These are phyloP conservation scores for Cyberlindnera euphorbiae DNA, from an alignment of 805 yeast species.

Conservation along the genomic window DNA sequence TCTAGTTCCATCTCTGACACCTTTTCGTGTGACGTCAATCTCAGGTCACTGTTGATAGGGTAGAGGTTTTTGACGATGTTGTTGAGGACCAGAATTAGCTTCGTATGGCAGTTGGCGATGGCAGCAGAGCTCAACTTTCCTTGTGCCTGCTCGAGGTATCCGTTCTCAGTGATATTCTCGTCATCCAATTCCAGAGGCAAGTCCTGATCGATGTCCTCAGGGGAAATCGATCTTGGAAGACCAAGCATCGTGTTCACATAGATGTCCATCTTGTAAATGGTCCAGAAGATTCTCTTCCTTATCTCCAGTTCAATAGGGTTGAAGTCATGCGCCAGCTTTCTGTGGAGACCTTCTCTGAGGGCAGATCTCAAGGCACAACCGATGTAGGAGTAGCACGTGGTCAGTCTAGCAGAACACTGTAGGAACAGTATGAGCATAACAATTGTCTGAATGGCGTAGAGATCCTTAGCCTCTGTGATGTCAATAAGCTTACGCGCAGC, in stretches of 20 bases:
- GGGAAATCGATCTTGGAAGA: constrained; percentile 69
- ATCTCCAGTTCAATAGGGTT: constrained; percentile 81
- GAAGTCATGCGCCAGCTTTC: constrained; percentile 50
- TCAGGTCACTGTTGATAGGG: constrained; percentile 47
- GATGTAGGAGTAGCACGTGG: constrained; percentile 84
- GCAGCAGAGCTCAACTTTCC: constrained; percentile 64
- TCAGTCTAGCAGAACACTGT: constrained; percentile 82
- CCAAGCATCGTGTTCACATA: constrained; percentile 86
- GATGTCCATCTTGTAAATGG: constrained; percentile 85
- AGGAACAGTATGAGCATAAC: constrained; percentile 82
- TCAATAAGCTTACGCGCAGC: constrained; percentile 79
- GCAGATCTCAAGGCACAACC: constrained; percentile 86
- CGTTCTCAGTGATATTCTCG: constrained; percentile 71
- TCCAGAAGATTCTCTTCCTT: constrained; percentile 81
- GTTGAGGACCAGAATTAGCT: constrained; percentile 61
- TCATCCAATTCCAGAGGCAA: constrained; percentile 83
- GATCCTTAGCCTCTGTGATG: constrained; percentile 75
- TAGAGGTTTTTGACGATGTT: constrained; percentile 65
- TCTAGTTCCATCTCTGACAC: constrained; percentile 66
- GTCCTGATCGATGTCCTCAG: constrained; percentile 83
- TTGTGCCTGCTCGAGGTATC: constrained; percentile 44
- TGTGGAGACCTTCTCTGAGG: constrained; percentile 74
- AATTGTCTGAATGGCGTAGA: constrained; percentile 76
- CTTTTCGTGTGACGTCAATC: constrained; percentile 26
- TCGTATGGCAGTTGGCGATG: constrained; percentile 83